Conservation (phyloP, 2,329 filamentous ascomycete genomes). For the Nannizziopsis arthrosporioides region DNA sequence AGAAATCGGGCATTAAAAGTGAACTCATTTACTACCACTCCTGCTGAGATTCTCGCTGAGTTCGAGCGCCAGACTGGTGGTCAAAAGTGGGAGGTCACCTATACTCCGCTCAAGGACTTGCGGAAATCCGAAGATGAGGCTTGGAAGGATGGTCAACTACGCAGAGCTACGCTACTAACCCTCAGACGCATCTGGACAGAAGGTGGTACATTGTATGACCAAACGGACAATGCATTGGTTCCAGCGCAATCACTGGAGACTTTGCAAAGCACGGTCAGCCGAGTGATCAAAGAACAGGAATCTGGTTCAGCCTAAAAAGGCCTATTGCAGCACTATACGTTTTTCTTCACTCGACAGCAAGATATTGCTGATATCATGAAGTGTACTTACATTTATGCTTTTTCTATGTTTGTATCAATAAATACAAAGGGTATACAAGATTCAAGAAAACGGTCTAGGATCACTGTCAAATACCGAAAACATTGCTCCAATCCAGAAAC, state of each 20-base stretch:
- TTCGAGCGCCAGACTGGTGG: slow-evolving; percentile 54
- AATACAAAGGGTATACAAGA: slow-evolving; percentile 1
- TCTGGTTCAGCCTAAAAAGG: too few species aligned
- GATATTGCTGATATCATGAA: background rate
- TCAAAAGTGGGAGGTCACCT: slow-evolving; percentile 41
- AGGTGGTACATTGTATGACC: slow-evolving; percentile 58
- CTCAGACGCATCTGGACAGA: slow-evolving; percentile 61
- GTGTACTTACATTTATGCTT: too few species aligned
- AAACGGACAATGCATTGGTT: slow-evolving; percentile 53
- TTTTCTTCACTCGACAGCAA: background rate
- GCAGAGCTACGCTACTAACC: slow-evolving; percentile 44
- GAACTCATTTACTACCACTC: slow-evolving; percentile 59
- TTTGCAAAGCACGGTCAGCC: slow-evolving; percentile 37
- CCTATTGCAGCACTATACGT: background rate
- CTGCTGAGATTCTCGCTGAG: slow-evolving; percentile 51
- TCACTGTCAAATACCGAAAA: background rate
- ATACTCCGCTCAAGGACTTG: slow-evolving; percentile 45
- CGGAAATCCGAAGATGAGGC: slow-evolving; percentile 47
- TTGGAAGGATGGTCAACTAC: slow-evolving; percentile 44
- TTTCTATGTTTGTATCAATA: too few species aligned
- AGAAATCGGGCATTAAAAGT: slow-evolving; percentile 51
- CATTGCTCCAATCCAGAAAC: slow-evolving; percentile 1
- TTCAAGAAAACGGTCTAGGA: background rate
- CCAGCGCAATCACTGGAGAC: slow-evolving; percentile 44
- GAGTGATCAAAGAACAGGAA: slow-evolving; percentile 6